Percentiles rank a stretch among this genome's conserved stretches.
phyloP scores from a whole-genome alignment of 495 filamentous ascomycete species.

The Neurospora sp. region DNA sequence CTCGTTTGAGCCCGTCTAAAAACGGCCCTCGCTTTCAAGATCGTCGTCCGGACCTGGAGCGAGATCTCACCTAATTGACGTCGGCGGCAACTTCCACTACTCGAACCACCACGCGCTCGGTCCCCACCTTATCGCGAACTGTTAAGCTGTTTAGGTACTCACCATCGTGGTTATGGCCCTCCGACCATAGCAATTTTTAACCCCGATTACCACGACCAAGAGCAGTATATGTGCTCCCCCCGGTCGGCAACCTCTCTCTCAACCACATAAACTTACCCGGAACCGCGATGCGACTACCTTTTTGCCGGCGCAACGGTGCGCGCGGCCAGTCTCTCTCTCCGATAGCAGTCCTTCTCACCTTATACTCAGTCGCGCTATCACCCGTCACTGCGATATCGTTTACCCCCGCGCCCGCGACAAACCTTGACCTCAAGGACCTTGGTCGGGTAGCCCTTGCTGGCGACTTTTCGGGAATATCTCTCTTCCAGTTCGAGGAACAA shows the following conservation, averaged over 20 bases:
- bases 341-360: constrained; percentile 22
- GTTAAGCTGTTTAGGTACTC: neutral
- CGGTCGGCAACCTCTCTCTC: constrained; percentile 6
- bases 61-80: constrained; percentile 1
- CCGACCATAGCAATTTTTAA: constrained; percentile 9
- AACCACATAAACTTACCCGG: neutral
- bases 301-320: constrained; percentile 24
- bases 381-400: constrained; percentile 55
- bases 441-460: constrained; percentile 81
- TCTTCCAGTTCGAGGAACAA: constrained; percentile 79
- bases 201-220: constrained; percentile 8
- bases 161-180: constrained; percentile 13
- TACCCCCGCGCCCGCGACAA: constrained; percentile 58
- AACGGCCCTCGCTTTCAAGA: neutral
- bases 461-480: constrained; percentile 82
- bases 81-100: constrained; percentile 1
- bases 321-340: constrained; percentile 14
- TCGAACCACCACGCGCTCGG: neutral
- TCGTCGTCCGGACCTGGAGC: neutral
- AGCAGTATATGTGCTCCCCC: constrained; percentile 10
- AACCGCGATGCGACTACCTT: constrained; percentile 31
- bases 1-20: neutral
- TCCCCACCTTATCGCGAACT: neutral
- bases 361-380: constrained; percentile 33
- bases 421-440: constrained; percentile 71